A percentile compares a stretch with the other conserved stretches of the same genome.
phyloP scores from a whole-genome alignment of 176 grass and related monocot genomes.

The Oryza glaberrima region DNA sequence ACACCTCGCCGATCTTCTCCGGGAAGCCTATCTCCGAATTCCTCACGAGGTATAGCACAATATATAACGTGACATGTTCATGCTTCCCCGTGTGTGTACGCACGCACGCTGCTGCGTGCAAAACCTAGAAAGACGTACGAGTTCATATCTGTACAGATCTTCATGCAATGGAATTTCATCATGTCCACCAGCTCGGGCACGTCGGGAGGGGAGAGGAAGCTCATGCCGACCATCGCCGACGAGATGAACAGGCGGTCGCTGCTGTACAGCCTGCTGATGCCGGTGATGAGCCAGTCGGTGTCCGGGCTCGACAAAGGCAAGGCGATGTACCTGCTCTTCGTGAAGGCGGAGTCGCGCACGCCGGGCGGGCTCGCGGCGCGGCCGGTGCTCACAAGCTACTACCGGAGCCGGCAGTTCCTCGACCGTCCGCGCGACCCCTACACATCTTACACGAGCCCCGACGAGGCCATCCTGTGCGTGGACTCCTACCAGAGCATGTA shows the following conservation, averaged over 20 bases:
- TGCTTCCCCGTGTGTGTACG: background rate
- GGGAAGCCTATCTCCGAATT: constrained; percentile 91
- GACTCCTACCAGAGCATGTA: constrained; percentile 99
- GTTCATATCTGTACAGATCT: background rate
- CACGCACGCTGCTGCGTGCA: background rate
- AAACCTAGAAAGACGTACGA: background rate
- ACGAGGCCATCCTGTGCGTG: constrained; percentile 80
- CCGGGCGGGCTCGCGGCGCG: constrained; percentile 79
- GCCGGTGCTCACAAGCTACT: constrained; percentile 91
- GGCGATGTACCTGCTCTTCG: constrained; percentile 92
- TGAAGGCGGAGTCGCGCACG: constrained; percentile 83
- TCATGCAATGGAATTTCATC: constrained; percentile 2
- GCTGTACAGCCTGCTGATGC: constrained; percentile 86
- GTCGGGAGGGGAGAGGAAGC: constrained; percentile 91
- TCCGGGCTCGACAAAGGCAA: constrained; percentile 85
- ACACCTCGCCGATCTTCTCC: constrained; percentile 79
- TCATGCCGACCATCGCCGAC: constrained; percentile 93
- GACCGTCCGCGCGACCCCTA: constrained; percentile 79
- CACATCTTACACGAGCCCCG: constrained; percentile 82
- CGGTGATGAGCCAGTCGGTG: constrained; percentile 86
- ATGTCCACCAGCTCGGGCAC: constrained; percentile 72
- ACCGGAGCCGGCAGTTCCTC: constrained; percentile 89
- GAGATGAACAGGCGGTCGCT: constrained; percentile 77
- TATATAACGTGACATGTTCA: constrained; percentile 8
- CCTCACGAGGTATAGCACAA: constrained; percentile 65